These are phyloP conservation scores for Ceratobasidium sp. DNA, from an alignment of 1,284 basidiomycete genomes.

Conservation along the genomic window DNA sequence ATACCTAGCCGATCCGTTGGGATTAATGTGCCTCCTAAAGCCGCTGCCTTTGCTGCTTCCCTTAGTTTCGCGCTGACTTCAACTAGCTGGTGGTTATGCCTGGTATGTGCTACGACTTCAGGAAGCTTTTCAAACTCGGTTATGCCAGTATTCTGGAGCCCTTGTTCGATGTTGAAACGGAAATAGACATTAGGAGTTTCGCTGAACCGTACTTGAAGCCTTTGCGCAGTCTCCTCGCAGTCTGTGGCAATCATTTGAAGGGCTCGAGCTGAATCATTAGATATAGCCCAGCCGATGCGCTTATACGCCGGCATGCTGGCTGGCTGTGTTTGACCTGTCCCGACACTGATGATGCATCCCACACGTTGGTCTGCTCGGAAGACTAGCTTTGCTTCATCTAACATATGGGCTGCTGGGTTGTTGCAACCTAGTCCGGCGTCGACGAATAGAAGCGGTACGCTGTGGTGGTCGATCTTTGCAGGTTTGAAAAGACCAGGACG, in stretches of 20 bases:
- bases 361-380: neutral
- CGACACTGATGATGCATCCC: neutral
- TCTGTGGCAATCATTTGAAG: neutral
- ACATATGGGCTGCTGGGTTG: conserved; percentile 13
- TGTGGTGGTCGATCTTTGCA: neutral
- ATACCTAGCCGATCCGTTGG: neutral
- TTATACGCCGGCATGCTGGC: neutral
- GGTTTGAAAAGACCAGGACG: conserved; percentile 9
- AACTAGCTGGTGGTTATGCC: neutral
- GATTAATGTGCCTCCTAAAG: neutral
- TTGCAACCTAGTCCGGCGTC: conserved; percentile 1
- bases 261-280: neutral
- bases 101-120: neutral
- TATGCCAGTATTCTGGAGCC: neutral
- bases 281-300: neutral
- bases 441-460: neutral
- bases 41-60: neutral
- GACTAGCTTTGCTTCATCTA: neutral
- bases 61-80: neutral
- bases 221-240: conserved; percentile 3
- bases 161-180: conserved; percentile 17
- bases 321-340: neutral
- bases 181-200: conserved; percentile 7
- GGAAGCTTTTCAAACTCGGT: neutral
- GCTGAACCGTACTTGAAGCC: neutral